These are phyloP conservation scores for Neodidymelliopsis sp. DNA, from an alignment of 2,329 filamentous ascomycete species.

Conservation along the genomic window DNA sequence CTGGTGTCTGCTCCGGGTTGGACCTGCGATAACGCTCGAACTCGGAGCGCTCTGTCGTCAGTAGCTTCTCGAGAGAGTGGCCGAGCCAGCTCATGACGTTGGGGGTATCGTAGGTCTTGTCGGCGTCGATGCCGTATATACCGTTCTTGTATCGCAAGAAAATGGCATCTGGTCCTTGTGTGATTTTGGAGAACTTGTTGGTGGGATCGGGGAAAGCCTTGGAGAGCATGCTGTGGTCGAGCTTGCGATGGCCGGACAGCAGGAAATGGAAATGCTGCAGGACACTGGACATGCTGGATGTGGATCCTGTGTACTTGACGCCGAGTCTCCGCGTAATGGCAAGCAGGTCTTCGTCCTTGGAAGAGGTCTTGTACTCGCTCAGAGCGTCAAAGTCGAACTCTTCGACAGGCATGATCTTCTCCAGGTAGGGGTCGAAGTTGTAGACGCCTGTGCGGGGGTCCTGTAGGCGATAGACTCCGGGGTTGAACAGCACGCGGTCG, in stretches of 20 bases:
- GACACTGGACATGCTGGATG: constrained; percentile 92
- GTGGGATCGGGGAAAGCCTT: constrained; percentile 68
- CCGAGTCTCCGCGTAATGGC: constrained; percentile 69
- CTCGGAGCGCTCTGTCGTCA: constrained; percentile 81
- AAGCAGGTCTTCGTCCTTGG: constrained; percentile 77
- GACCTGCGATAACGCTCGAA: constrained; percentile 79
- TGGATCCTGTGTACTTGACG: constrained; percentile 91
- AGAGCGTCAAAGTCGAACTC: constrained; percentile 93
- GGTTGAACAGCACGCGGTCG: constrained; percentile 92
- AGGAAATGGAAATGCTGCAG: constrained; percentile 93
- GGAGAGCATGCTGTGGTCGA: constrained; percentile 73
- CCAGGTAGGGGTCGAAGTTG: constrained; percentile 96
- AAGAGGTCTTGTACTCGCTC: constrained; percentile 89
- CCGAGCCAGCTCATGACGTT: constrained; percentile 92
- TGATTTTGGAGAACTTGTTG: constrained; percentile 74
- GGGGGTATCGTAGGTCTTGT: constrained; percentile 86
- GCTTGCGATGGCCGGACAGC: constrained; percentile 79
- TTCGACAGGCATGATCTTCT: constrained; percentile 87
- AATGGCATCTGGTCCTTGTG: constrained; percentile 73
- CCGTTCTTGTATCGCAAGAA: constrained; percentile 86
- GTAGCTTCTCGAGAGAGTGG: constrained; percentile 94
- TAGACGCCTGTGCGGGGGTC: constrained; percentile 86
- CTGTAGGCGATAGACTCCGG: constrained; percentile 85
- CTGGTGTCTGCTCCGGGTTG: constrained; percentile 68
- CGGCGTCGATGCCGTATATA: constrained; percentile 91